These are phyloP conservation scores for Didymella exigua DNA, from an alignment of 2,329 filamentous ascomycete species.

Conservation along the genomic window DNA sequence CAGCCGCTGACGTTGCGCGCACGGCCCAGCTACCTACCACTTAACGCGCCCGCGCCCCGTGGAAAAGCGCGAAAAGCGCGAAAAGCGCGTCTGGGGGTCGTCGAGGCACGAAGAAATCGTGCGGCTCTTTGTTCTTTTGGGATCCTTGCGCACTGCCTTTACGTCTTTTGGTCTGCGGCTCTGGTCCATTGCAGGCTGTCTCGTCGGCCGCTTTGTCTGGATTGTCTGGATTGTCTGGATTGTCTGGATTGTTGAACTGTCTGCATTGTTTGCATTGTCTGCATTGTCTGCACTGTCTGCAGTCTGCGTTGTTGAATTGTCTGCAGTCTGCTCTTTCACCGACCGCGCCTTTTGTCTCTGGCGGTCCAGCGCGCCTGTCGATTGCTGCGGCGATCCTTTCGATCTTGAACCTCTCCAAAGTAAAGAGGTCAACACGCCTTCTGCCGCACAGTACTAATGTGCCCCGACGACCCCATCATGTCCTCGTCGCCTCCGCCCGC, in stretches of 20 bases:
- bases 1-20: constrained; percentile 3
- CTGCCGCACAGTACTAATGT: constrained; percentile 36
- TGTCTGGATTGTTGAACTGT: too few species aligned
- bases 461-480: constrained; percentile 41
- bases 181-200: background rate
- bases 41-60: constrained; percentile 17
- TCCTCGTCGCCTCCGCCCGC: constrained; percentile 39
- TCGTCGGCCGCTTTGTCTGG: constrained; percentile 2
- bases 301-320: too few species aligned
- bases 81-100: constrained; percentile 8
- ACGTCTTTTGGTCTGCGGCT: background rate
- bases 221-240: too few species aligned
- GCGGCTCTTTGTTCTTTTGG: background rate
- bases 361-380: constrained; percentile 4
- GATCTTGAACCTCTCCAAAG: background rate
- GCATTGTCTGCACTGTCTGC: too few species aligned
- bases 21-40: constrained; percentile 15
- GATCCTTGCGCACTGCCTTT: background rate
- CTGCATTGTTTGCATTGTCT: too few species aligned
- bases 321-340: background rate
- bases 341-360: background rate
- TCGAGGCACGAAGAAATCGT: background rate
- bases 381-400: constrained; percentile 4
- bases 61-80: constrained; percentile 19
- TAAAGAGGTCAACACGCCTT: background rate